Percentiles rank a stretch among this genome's conserved stretches.
Evolutionary conservation across 192 early-diverging fungal genomes (phyloP).

Genomic region (Umbelopsis sp.): DNA sequence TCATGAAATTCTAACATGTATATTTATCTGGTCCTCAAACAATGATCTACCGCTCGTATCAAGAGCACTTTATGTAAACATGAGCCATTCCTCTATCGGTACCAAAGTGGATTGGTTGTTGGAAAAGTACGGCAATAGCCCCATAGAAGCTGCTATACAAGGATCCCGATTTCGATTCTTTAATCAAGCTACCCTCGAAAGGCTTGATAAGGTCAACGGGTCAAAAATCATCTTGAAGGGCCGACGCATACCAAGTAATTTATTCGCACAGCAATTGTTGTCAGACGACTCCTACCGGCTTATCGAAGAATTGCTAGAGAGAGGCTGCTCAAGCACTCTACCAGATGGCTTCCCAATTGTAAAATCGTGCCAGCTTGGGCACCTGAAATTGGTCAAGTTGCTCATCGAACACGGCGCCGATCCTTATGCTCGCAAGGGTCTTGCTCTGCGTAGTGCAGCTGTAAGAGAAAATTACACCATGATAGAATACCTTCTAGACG

Average conservation of each 20-base stretch:
- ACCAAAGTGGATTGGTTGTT: conserved; percentile 31
- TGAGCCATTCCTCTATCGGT: not conserved
- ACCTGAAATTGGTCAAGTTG: conserved; percentile 28
- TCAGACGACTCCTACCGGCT: conserved; percentile 16
- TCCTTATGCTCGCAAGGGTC: conserved; percentile 26
- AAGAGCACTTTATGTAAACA: conserved; percentile 14
- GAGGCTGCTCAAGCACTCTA: conserved; percentile 36
- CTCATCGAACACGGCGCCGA: conserved; percentile 35
- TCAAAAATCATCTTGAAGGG: not conserved
- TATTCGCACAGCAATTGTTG: conserved; percentile 27
- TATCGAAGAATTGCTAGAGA: conserved; percentile 27
- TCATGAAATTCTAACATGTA: conserved; percentile 32
- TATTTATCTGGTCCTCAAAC: conserved; percentile 37
- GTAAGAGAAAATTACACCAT: conserved; percentile 29
- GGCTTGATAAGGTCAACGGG: conserved; percentile 16
- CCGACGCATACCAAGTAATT: conserved; percentile 29
- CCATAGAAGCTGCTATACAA: not conserved
- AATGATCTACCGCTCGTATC: conserved; percentile 23
- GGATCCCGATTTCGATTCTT: conserved; percentile 31
- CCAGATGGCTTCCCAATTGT: conserved; percentile 46
- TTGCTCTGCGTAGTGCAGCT: conserved; percentile 35
- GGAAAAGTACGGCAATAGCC: not conserved
- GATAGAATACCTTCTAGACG: conserved; percentile 38
- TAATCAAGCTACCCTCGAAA: not conserved
- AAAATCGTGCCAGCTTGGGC: conserved; percentile 39